phyloP scores from a whole-genome alignment of 2,329 filamentous ascomycete genomes.

The Calonectria pauciramosa region DNA sequence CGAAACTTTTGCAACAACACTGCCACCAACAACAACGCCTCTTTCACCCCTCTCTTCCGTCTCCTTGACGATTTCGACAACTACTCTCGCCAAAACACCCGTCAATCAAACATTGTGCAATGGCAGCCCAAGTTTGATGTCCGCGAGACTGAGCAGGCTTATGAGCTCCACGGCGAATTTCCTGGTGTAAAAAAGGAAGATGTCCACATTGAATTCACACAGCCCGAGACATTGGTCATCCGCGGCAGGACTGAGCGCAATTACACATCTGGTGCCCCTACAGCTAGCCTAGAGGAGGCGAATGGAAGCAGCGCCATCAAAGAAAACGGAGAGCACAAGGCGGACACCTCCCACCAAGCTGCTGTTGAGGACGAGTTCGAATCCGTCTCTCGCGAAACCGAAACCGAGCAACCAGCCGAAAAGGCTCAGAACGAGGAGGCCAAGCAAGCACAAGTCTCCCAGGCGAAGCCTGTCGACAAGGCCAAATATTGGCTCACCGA shows the following conservation, averaged over 20 bases:
- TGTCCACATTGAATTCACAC: conserved; percentile 83
- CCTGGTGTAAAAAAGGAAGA: conserved; percentile 82
- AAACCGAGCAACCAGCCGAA: conserved; percentile 23
- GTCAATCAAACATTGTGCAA: conserved; percentile 56
- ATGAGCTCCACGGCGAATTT: conserved; percentile 87
- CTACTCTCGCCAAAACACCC: conserved; percentile 60
- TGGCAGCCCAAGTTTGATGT: conserved; percentile 87
- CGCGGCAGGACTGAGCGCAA: conserved; percentile 77
- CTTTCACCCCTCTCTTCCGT: conserved; percentile 73
- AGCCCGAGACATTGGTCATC: conserved; percentile 80
- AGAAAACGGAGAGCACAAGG: conserved; percentile 55
- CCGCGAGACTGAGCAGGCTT: conserved; percentile 75
- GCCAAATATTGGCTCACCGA: conserved; percentile 80
- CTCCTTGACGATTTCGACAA: conserved; percentile 74
- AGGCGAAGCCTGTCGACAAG: conserved; percentile 54
- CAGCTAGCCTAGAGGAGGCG: conserved; percentile 60
- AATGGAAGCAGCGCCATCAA: conserved; percentile 54
- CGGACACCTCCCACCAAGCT: conserved; percentile 63
- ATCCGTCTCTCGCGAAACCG: conserved; percentile 37
- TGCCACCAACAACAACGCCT: conserved; percentile 56
- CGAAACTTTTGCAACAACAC: conserved; percentile 54
- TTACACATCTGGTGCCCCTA: conserved; percentile 67
- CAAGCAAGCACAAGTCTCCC: conserved; percentile 39
- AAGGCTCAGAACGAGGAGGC: background rate
- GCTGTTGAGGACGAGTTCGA: conserved; percentile 75